Percentiles rank a stretch among this genome's conserved stretches.
phyloP scores from a whole-genome alignment of 176 grass and related monocot genomes.

The Secale cereale region DNA sequence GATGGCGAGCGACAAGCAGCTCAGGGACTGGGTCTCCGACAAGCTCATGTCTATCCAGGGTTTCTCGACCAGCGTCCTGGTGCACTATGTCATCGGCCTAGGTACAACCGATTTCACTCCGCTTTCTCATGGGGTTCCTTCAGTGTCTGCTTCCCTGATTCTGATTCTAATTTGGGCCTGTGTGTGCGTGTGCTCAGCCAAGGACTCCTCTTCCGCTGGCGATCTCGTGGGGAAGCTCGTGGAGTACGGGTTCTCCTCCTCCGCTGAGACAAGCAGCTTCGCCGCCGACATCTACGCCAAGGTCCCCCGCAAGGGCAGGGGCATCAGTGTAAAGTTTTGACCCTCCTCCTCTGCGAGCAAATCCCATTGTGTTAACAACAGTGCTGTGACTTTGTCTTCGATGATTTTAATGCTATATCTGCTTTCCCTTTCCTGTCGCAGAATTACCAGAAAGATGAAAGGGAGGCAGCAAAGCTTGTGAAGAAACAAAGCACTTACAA shows the following conservation, averaged over 20 bases:
- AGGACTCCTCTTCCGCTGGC: slow-evolving; percentile 63
- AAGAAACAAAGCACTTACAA: slow-evolving; percentile 79
- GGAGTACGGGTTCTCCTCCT: slow-evolving; percentile 54
- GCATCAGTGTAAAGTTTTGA: slow-evolving; percentile 54
- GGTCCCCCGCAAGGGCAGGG: slow-evolving; percentile 60
- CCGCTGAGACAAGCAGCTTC: slow-evolving; percentile 52
- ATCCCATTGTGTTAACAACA: neutral
- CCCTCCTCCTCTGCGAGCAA: neutral
- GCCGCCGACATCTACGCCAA: slow-evolving; percentile 57
- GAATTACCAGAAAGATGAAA: slow-evolving; percentile 82
- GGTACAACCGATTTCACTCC: slow-evolving; percentile 17
- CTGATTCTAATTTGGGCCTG: slow-evolving; percentile 10
- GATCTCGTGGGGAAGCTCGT: slow-evolving; percentile 61
- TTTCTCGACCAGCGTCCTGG: slow-evolving; percentile 62
- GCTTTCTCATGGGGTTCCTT: neutral
- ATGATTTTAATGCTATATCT: neutral
- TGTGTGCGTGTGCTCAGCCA: slow-evolving; percentile 32
- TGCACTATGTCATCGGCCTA: slow-evolving; percentile 79
- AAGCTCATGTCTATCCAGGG: slow-evolving; percentile 72
- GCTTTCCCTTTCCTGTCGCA: slow-evolving; percentile 20
- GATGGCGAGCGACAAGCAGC: slow-evolving; percentile 60
- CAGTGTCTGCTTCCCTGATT: neutral
- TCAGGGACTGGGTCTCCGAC: slow-evolving; percentile 84
- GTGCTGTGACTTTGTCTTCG: neutral
- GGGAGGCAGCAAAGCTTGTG: slow-evolving; percentile 62